phyloP scores from a whole-genome alignment of 1,284 basidiomycete genomes.

The Apiotrichum veenhuisii region DNA sequence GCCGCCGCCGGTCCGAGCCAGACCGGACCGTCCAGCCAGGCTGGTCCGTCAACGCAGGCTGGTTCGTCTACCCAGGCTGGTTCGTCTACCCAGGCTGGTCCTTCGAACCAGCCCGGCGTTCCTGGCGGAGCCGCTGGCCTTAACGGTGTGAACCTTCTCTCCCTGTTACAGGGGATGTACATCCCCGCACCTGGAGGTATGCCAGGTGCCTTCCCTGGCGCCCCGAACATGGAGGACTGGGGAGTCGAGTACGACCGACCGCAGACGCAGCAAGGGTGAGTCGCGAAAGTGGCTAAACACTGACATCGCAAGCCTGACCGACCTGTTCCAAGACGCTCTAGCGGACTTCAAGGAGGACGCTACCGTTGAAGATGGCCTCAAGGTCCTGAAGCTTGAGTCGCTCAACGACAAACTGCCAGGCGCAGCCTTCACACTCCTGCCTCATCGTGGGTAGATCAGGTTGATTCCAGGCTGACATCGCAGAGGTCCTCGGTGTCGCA shows the following conservation, averaged over 20 bases:
- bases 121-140: neutral
- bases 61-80: too few species aligned
- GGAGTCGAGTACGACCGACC: slow-evolving; percentile 17
- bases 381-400: slow-evolving; percentile 24
- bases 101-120: too few species aligned
- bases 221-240: slow-evolving; percentile 1
- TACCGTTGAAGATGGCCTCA: slow-evolving; percentile 31
- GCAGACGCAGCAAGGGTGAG: slow-evolving; percentile 22
- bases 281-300: neutral
- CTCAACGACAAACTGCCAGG: slow-evolving; percentile 27
- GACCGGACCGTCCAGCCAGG: too few species aligned
- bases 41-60: too few species aligned
- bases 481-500: slow-evolving; percentile 41
- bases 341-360: slow-evolving; percentile 36
- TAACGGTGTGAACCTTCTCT: neutral
- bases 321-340: slow-evolving; percentile 36
- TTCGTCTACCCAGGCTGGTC: too few species aligned
- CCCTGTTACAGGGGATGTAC: neutral
- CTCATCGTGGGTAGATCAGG: slow-evolving; percentile 37
- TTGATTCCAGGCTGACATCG: slow-evolving; percentile 3
- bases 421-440: slow-evolving; percentile 37
- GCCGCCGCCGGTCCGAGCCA: neutral
- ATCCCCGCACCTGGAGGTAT: neutral
- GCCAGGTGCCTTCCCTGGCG: slow-evolving; percentile 1
- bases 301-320: slow-evolving; percentile 23